Conservation (phyloP, 495 filamentous ascomycete species). For the Aspergillus coremiiformis region DNA sequence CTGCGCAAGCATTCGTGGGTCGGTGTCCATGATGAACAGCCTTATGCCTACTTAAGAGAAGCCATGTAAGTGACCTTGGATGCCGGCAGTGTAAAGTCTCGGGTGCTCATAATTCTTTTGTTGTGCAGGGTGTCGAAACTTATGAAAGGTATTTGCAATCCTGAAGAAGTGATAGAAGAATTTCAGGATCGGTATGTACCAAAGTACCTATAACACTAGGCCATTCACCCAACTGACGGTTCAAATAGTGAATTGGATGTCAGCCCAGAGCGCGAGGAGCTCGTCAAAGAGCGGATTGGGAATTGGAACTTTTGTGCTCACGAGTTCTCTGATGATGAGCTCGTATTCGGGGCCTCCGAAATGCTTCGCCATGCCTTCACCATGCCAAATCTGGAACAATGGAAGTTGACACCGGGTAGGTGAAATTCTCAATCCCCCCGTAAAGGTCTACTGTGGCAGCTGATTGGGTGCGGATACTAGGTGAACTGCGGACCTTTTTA, state of each 20-base stretch:
- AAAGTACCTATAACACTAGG: neutral
- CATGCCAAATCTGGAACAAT: constrained; percentile 73
- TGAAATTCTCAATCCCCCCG: neutral
- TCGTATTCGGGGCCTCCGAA: constrained; percentile 66
- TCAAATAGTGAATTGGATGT: constrained; percentile 38
- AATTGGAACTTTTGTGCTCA: constrained; percentile 86
- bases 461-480: constrained; percentile 16
- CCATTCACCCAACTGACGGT: neutral
- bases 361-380: constrained; percentile 87
- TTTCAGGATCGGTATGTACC: constrained; percentile 35
- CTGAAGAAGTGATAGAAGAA: constrained; percentile 49
- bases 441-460: neutral
- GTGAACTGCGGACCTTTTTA: constrained; percentile 68
- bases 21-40: constrained; percentile 75
- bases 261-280: constrained; percentile 47
- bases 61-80: constrained; percentile 45
- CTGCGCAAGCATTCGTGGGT: constrained; percentile 87
- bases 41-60: constrained; percentile 84
- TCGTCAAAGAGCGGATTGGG: constrained; percentile 63
- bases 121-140: constrained; percentile 70
- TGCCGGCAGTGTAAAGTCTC: neutral
- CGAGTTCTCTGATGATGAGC: constrained; percentile 79
- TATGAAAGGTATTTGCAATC: constrained; percentile 85
- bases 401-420: constrained; percentile 68
- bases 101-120: neutral